Percentiles rank a stretch among this genome's conserved stretches.
phyloP scores from a whole-genome alignment of 371 early-diverging fungal species.

The Rhizopus arrhizus region DNA sequence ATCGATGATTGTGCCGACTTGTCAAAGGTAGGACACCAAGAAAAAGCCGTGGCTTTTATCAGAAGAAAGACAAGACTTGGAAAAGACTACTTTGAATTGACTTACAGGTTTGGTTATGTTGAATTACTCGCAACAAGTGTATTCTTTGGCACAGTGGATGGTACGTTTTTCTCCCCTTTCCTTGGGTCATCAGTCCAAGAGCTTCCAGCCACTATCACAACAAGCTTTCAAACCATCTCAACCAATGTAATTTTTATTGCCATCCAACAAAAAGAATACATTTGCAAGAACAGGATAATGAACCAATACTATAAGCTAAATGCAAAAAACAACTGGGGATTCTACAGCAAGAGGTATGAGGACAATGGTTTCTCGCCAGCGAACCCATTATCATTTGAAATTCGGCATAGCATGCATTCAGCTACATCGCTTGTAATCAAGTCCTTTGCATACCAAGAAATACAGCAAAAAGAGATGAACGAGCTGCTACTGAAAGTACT shows the following conservation, averaged over 20 bases:
- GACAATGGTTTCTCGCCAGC: conserved; percentile 19
- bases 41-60: conserved; percentile 7
- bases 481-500: conserved; percentile 19
- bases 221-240: conserved; percentile 8
- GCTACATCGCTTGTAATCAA: conserved; percentile 20
- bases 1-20: conserved; percentile 11
- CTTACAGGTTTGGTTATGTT: conserved; percentile 2
- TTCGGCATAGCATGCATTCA: conserved; percentile 13
- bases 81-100: conserved; percentile 9
- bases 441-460: conserved; percentile 21
- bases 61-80: conserved; percentile 9
- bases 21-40: conserved; percentile 4
- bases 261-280: conserved; percentile 10
- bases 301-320: conserved; percentile 19
- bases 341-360: conserved; percentile 19
- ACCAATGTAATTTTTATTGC: conserved; percentile 13
- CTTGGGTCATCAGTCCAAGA: conserved; percentile 16
- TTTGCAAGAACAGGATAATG: conserved; percentile 17
- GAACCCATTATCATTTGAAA: conserved; percentile 17
- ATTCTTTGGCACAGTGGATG: conserved; percentile 18
- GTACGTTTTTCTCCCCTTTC: conserved; percentile 19
- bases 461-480: conserved; percentile 15
- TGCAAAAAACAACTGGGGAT: conserved; percentile 24
- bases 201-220: conserved; percentile 9
- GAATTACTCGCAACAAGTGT: conserved; percentile 14